Base-by-base conservation (phyloP, 2,329 filamentous ascomycete species). In the Pseudogymnoascus sp. region DNA sequence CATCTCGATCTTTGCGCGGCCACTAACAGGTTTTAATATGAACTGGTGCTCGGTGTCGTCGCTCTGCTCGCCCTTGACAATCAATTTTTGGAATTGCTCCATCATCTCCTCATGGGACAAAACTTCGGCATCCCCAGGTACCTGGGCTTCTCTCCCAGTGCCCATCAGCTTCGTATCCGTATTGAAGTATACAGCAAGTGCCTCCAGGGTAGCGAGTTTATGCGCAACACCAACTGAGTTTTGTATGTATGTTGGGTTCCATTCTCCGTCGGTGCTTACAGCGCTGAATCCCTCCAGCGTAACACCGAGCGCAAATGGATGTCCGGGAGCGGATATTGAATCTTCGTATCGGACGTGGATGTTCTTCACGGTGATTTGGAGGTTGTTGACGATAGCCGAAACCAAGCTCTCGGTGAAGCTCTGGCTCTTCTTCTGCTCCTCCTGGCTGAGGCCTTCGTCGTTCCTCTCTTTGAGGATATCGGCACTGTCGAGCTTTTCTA, bases 261-360 rank as follows among this genome's bases (percentile, higher is more conserved):
- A 99, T 71, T 96, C 85, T 54, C 90, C 89, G 75, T 99, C 91
- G 4, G 95, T 99, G 76, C 93, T 98, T 73, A 98, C 87, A 13
- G 96, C 96, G 74, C 95, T 98, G 79, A 99, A 93, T 76, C 98
- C 93, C 73, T 96, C 90, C 64, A 99, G 84, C 0, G 93, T 99
- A 66, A 99, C 75, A 60, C 96, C 95, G 5, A 96, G 84, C 4
- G 95, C 92, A 71, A 99, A 99, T 0, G 96, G 93, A 75, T 99
- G 95, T 0, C 92, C 93, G 0, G 93, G 93, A 8, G 93, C 90
- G 19, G 95, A 96, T 71, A 99, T 92, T 13, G 93, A 93, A 77
- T 99, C 95, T 77, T 99, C 95, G 77, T 99, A 99, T 71, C 95
- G 90, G 68, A 99, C 85, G 75, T 99, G 95, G 66, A 99, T 96